Percentiles rank a stretch among this genome's conserved stretches.
Evolutionary conservation across 257 asterid species (phyloP).

Genomic region (Echium plantagineum): DNA sequence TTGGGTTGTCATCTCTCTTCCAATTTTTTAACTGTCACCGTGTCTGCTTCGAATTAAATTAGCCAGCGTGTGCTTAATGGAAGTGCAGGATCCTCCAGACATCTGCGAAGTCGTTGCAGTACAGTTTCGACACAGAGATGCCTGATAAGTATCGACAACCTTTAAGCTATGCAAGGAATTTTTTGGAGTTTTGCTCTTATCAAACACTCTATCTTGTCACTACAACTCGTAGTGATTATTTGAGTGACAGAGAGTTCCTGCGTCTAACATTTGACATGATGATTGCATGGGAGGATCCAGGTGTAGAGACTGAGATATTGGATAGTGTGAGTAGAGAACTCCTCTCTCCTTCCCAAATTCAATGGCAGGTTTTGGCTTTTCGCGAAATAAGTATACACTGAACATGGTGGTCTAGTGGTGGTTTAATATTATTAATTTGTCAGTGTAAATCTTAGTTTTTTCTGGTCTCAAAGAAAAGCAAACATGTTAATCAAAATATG

Average conservation of each 20-base stretch:
- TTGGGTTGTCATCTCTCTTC: background rate
- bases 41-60: background rate
- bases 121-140: constrained; percentile 43
- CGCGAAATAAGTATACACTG: no score
- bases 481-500: no score
- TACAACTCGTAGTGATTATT: constrained; percentile 41
- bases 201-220: constrained; percentile 41
- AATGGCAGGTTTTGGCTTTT: background rate
- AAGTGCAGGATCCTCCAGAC: constrained; percentile 50
- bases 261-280: constrained; percentile 78
- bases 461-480: no score
- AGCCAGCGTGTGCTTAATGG: background rate
- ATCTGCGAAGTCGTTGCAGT: constrained; percentile 43
- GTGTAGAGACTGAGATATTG: constrained; percentile 27
- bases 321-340: constrained; percentile 24
- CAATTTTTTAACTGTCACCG: background rate
- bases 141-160: constrained; percentile 46
- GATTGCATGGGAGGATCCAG: constrained; percentile 91
- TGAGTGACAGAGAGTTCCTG: constrained; percentile 58
- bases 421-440: no score
- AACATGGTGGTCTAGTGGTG: no score
- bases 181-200: constrained; percentile 66
- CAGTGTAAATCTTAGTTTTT: no score
- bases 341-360: background rate
- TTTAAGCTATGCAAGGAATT: constrained; percentile 53